Evolutionary conservation across 1,139 yeast genomes (phyloP).

Genomic region (Kodamaea sp.): DNA sequence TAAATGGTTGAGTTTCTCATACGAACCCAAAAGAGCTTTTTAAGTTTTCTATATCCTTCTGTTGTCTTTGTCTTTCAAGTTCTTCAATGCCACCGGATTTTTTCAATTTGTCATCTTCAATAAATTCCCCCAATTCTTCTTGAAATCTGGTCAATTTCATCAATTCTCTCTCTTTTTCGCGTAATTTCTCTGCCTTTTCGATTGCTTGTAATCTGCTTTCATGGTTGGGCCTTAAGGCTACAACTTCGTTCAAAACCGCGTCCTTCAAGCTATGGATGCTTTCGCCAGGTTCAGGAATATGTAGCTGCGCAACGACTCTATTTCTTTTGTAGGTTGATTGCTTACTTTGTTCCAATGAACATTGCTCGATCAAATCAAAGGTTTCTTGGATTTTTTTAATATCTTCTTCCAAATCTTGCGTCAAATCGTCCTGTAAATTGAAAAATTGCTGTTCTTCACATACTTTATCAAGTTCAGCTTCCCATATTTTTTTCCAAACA

Average conservation of each 20-base stretch:
- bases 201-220: conserved; percentile 84
- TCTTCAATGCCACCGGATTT: conserved; percentile 89
- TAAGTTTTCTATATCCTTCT: conserved; percentile 66
- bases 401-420: conserved; percentile 78
- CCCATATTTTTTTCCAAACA: conserved; percentile 92
- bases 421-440: conserved; percentile 82
- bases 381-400: conserved; percentile 77
- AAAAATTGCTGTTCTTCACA: conserved; percentile 93
- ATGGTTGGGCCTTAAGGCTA: conserved; percentile 77
- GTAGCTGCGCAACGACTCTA: conserved; percentile 37
- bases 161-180: conserved; percentile 68
- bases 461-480: conserved; percentile 80
- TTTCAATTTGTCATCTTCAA: conserved; percentile 68
- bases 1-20: background rate
- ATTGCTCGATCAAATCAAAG: conserved; percentile 72
- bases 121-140: conserved; percentile 85
- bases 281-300: conserved; percentile 64
- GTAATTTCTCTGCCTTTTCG: conserved; percentile 74
- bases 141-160: conserved; percentile 63
- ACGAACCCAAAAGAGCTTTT: conserved; percentile 41
- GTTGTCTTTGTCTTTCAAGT: conserved; percentile 63
- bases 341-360: conserved; percentile 70
- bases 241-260: conserved; percentile 77
- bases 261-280: conserved; percentile 66
- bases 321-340: conserved; percentile 29